Base-by-base conservation (phyloP, 2,329 filamentous ascomycete species). In the Phaeosphaeria sp. region DNA sequence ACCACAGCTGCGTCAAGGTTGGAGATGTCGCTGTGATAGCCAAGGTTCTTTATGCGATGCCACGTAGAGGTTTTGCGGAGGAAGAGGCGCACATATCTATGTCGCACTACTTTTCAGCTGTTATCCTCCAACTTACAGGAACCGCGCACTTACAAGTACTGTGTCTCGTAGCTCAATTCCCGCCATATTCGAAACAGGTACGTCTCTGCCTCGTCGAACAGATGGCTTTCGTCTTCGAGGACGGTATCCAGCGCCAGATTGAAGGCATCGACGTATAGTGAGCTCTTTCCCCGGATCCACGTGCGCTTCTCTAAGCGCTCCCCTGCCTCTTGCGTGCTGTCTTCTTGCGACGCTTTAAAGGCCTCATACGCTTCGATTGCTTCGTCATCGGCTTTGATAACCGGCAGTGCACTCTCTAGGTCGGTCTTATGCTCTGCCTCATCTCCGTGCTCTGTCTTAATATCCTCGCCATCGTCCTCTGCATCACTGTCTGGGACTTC, bases 191-290 rank as follows among this genome's bases (percentile, higher is more conserved):
- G 79, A 73, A 99, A 98, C 0, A 98, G 84, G 15, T 85, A 81
- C 69, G 84, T 85, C 77, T 99, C 95, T 18, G 87, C 89, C 56
- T 88, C 85, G 68, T 95, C 86, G 73, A 98, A 99, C 0, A 99
- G 80, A 77, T 97, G 92, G 0, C 86, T 85, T 77, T 99, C 95
- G 56, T 98, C 92, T 49, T 92, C 88, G 13, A 98, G 79, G 3
- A 99, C 95, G 0, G 92, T 97, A 58, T 94, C 89, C 49, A 99
- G 80, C 1, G 94, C 92, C 15, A 98, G 82, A 71, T 97, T 97
- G 82, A 99, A 99, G 0, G 95, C 95, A 78, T 99, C 95, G 18
- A 97, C 92, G 69, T 99, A 99, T 54, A 99, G 92, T 1, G 93
- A 98, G 70, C 89, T 96, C 73, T 87, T 89, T 0, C 92, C 92